phyloP scores from a whole-genome alignment of 192 early-diverging fungal species.

The Rhizoclosmatium sp. region DNA sequence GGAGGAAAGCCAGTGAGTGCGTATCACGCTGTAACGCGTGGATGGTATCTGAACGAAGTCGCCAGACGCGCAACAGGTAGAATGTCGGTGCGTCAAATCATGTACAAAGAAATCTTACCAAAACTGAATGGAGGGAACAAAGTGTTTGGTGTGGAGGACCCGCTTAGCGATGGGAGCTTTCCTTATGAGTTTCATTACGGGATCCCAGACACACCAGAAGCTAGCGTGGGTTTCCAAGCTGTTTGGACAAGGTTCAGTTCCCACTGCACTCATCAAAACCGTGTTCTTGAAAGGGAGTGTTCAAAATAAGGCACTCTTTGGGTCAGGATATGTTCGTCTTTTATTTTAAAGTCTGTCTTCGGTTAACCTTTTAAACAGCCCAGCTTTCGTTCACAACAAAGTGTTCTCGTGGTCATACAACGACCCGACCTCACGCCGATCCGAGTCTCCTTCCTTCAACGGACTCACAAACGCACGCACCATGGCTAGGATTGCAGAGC shows the following conservation, averaged over 20 bases:
- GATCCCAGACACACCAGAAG: constrained; percentile 36
- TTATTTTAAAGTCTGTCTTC: constrained; percentile 35
- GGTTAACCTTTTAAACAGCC: constrained; percentile 10
- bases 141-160: constrained; percentile 5
- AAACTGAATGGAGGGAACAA: not conserved
- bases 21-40: constrained; percentile 71
- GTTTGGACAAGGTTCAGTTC: constrained; percentile 30
- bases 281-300: constrained; percentile 17
- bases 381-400: constrained; percentile 16
- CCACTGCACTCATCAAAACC: constrained; percentile 3
- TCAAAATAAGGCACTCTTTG: constrained; percentile 41
- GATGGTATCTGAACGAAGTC: constrained; percentile 79
- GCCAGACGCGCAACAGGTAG: constrained; percentile 64
- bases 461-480: constrained; percentile 65
- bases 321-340: constrained; percentile 32
- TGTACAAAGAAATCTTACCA: constrained; percentile 65
- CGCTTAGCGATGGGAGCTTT: not conserved
- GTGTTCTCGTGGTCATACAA: constrained; percentile 53
- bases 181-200: constrained; percentile 65
- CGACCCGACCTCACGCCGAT: constrained; percentile 41
- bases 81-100: constrained; percentile 66
- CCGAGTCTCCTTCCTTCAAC: constrained; percentile 57
- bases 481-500: constrained; percentile 67
- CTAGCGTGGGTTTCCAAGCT: constrained; percentile 49
- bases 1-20: constrained; percentile 56